Conservation (phyloP, 73 alveolate genomes). For the Paramecium pentaurelia region DNA sequence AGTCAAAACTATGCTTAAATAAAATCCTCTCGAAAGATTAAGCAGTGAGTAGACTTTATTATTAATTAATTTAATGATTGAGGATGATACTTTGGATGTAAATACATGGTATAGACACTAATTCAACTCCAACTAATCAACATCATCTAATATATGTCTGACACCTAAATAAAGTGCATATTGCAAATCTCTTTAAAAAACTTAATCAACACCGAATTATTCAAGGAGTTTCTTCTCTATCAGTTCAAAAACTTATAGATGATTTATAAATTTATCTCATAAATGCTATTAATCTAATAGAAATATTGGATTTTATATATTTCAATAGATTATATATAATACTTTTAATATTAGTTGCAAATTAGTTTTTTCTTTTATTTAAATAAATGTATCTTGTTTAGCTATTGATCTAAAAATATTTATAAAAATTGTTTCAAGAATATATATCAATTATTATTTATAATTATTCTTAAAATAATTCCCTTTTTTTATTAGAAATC, state of each 20-base stretch:
- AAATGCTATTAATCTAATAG: not conserved
- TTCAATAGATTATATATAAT: too few relatives aligned
- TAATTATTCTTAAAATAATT: too few relatives aligned
- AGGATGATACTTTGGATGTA: not conserved
- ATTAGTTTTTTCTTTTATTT: not conserved
- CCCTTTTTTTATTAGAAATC: too few relatives aligned
- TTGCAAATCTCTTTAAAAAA: not conserved
- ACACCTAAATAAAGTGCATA: not conserved
- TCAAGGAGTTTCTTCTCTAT: not conserved
- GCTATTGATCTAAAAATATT: too few relatives aligned
- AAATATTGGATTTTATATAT: too few relatives aligned
- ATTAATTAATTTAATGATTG: not conserved
- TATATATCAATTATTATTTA: too few relatives aligned
- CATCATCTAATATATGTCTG: not conserved
- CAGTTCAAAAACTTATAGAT: not conserved
- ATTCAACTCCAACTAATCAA: not conserved
- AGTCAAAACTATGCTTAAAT: not conserved
- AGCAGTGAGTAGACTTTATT: not conserved
- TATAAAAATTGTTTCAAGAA: too few relatives aligned
- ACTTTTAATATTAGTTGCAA: not conserved
- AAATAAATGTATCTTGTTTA: too few relatives aligned
- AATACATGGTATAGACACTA: not conserved
- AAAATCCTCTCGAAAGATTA: not conserved
- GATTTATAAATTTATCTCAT: not conserved
- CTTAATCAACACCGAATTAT: not conserved